These are phyloP conservation scores for Macrolepiota albuminosa DNA, from an alignment of 768 basidiomycete genomes.

Conservation along the genomic window DNA sequence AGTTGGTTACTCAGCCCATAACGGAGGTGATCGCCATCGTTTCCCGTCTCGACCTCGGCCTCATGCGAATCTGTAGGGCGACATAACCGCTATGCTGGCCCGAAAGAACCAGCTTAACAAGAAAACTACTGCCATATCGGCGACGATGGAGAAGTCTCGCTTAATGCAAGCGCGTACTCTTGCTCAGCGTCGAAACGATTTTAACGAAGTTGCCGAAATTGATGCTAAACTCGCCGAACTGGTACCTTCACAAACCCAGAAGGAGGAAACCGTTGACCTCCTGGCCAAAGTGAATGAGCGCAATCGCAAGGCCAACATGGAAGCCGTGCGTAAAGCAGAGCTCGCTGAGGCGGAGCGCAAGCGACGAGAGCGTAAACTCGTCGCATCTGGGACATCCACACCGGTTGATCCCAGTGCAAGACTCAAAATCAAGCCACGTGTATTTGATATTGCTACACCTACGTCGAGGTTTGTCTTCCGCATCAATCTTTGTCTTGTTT, in stretches of 20 bases:
- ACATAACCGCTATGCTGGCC: slow-evolving; percentile 74
- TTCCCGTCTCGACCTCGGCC: not conserved
- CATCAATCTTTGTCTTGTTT: not conserved
- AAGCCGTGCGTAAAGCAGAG: slow-evolving; percentile 76
- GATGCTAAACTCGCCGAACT: slow-evolving; percentile 62
- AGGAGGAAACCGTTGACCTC: slow-evolving; percentile 36
- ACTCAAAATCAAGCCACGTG: slow-evolving; percentile 58
- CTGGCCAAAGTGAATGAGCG: slow-evolving; percentile 85
- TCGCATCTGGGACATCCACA: slow-evolving; percentile 31
- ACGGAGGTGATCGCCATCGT: slow-evolving; percentile 60
- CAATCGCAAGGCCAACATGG: slow-evolving; percentile 81
- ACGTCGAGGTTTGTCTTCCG: slow-evolving; percentile 53
- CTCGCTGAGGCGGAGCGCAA: slow-evolving; percentile 64
- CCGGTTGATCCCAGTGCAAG: slow-evolving; percentile 63
- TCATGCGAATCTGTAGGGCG: slow-evolving; percentile 45
- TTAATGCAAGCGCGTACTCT: slow-evolving; percentile 70
- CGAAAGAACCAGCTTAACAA: slow-evolving; percentile 49
- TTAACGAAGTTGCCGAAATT: slow-evolving; percentile 52
- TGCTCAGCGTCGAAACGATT: slow-evolving; percentile 72
- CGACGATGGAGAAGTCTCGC: slow-evolving; percentile 58
- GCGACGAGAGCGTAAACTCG: slow-evolving; percentile 60
- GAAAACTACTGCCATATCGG: slow-evolving; percentile 26
- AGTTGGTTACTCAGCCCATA: slow-evolving; percentile 53
- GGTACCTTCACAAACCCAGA: slow-evolving; percentile 17
- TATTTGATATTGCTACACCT: slow-evolving; percentile 45